Percentiles rank a stretch among this genome's conserved stretches.
Conservation (phyloP, 148 eudicot genomes). For the Vaccinium corymbosum region DNA sequence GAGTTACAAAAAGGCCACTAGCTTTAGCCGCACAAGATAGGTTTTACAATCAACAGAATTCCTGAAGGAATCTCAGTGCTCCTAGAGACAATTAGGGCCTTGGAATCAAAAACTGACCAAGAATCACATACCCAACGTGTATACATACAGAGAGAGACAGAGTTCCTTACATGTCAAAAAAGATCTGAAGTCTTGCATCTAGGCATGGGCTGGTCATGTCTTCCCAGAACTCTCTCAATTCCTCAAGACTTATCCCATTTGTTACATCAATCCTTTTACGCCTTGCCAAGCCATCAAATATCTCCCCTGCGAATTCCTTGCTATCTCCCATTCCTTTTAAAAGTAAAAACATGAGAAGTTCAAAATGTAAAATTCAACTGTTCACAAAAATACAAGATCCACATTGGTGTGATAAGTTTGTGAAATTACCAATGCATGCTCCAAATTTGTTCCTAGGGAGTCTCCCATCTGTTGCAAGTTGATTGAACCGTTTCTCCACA, state of each 20-base stretch:
- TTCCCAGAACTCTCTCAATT: constrained; percentile 81
- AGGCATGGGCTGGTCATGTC: constrained; percentile 74
- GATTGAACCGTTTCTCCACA: constrained; percentile 59
- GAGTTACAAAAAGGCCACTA: background rate
- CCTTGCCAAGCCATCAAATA: constrained; percentile 80
- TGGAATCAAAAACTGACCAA: background rate
- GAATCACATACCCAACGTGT: background rate
- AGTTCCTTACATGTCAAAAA: constrained; percentile 74
- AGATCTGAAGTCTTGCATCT: constrained; percentile 82
- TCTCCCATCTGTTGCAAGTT: constrained; percentile 44
- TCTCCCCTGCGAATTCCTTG: constrained; percentile 74
- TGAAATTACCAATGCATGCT: constrained; percentile 65
- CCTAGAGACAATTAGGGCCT: background rate
- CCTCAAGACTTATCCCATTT: constrained; percentile 59
- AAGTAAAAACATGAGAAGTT: background rate
- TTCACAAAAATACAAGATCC: background rate
- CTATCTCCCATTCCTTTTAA: constrained; percentile 74
- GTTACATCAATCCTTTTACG: constrained; percentile 47
- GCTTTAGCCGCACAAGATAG: background rate
- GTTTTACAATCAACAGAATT: background rate
- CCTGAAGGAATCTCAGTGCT: background rate
- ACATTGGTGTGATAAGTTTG: background rate
- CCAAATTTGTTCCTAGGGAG: constrained; percentile 71
- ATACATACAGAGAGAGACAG: background rate
- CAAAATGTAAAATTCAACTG: background rate